Percentiles rank a stretch among this genome's conserved stretches.
Conservation (phyloP, 2,329 filamentous ascomycete species). For the Teratosphaeria gauchensis region DNA sequence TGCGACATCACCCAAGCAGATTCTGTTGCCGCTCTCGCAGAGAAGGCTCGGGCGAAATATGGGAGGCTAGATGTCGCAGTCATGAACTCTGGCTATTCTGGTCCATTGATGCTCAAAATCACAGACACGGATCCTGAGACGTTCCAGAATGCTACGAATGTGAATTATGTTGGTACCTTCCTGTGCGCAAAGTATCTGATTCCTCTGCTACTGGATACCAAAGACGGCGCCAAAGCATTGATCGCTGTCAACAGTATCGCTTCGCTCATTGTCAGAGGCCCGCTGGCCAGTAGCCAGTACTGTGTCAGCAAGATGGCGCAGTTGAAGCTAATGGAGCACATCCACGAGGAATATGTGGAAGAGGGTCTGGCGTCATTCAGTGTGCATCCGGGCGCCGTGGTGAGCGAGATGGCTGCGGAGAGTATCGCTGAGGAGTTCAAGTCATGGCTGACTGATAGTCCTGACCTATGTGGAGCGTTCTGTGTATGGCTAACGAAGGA, state of each 20-base stretch:
- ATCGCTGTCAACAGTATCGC: constrained; percentile 27
- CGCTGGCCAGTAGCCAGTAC: constrained; percentile 32
- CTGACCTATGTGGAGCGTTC: constrained; percentile 24
- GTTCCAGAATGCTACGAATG: constrained; percentile 15
- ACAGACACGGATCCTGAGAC: constrained; percentile 13
- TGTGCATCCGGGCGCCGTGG: constrained; percentile 30
- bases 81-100: constrained; percentile 18
- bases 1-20: constrained; percentile 16
- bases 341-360: constrained; percentile 26
- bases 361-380: constrained; percentile 22
- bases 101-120: constrained; percentile 11
- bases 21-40: constrained; percentile 12
- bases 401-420: constrained; percentile 26
- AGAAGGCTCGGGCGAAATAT: constrained; percentile 7
- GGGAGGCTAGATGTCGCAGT: constrained; percentile 18
- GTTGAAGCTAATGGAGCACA: constrained; percentile 30
- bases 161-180: constrained; percentile 23
- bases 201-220: constrained; percentile 10
- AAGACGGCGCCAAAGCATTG: constrained; percentile 20
- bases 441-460: constrained; percentile 19
- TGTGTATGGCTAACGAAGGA: constrained; percentile 26
- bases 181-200: constrained; percentile 21
- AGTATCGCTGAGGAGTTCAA: constrained; percentile 24
- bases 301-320: constrained; percentile 30
- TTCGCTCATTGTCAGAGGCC: constrained; percentile 25